phyloP scores from a whole-genome alignment of 1,139 yeast species.

The Ogataea hybrid region DNA sequence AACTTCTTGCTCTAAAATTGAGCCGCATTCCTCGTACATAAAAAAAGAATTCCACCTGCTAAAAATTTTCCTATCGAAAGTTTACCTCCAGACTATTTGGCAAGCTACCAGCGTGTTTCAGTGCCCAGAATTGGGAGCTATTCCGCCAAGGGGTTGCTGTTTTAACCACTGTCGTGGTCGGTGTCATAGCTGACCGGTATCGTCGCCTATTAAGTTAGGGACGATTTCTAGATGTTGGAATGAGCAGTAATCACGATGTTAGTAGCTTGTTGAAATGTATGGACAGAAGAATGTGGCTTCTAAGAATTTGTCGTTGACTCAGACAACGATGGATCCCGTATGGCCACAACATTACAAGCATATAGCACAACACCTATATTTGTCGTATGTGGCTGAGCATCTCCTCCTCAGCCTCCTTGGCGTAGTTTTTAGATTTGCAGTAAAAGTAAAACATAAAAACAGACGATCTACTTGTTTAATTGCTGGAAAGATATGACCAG shows the following conservation, averaged over 20 bases:
- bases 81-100: conserved; percentile 22
- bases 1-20: conserved; percentile 5
- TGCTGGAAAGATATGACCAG: conserved; percentile 5
- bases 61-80: conserved; percentile 26
- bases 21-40: conserved; percentile 2
- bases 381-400: conserved; percentile 4
- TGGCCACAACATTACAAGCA: conserved; percentile 43
- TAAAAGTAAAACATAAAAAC: conserved; percentile 10
- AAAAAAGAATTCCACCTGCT: neutral
- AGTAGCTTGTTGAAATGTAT: conserved; percentile 37
- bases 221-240: conserved; percentile 22
- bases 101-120: conserved; percentile 9
- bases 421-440: conserved; percentile 3
- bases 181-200: conserved; percentile 1
- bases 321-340: conserved; percentile 56
- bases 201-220: conserved; percentile 57
- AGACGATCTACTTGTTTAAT: neutral
- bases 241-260: conserved; percentile 31
- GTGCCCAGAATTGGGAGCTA: conserved; percentile 3
- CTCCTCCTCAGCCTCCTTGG: neutral
- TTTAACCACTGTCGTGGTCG: neutral
- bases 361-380: too few relatives aligned
- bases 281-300: conserved; percentile 51
- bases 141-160: conserved; percentile 4
- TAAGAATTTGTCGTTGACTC: conserved; percentile 42